phyloP scores from a whole-genome alignment of 2,329 filamentous ascomycete species.

The Myotisia sp. region DNA sequence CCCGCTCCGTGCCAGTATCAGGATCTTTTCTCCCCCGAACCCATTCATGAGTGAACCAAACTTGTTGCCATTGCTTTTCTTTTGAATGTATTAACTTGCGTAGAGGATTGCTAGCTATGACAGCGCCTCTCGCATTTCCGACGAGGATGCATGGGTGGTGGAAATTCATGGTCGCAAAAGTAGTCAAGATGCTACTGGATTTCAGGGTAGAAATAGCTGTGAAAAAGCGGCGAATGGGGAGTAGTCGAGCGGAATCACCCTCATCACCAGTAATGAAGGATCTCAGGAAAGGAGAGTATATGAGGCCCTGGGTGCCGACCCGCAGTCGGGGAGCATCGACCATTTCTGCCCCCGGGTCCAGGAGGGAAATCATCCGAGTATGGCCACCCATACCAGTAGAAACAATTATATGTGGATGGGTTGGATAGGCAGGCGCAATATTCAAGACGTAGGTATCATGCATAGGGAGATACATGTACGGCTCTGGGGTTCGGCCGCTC shows the following conservation, averaged over 20 bases:
- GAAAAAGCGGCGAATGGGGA: conserved; percentile 40
- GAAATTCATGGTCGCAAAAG: conserved; percentile 22
- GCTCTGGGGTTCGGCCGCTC: conserved; percentile 13
- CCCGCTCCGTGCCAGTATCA: conserved; percentile 9
- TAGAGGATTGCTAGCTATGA: conserved; percentile 39
- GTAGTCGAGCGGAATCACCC: conserved; percentile 36
- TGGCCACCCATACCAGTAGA: conserved; percentile 43
- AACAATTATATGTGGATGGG: conserved; percentile 38
- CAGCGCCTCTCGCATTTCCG: conserved; percentile 39
- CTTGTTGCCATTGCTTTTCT: conserved; percentile 38
- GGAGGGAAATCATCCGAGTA: conserved; percentile 40
- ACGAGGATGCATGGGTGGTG: conserved; percentile 42
- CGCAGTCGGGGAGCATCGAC: conserved; percentile 36
- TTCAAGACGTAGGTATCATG: conserved; percentile 28
- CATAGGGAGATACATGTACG: conserved; percentile 25
- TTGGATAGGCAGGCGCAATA: conserved; percentile 38
- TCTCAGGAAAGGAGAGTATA: conserved; percentile 43
- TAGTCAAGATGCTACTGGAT: conserved; percentile 25
- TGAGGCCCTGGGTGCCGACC: conserved; percentile 34
- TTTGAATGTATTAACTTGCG: conserved; percentile 38
- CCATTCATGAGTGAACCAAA: conserved; percentile 47
- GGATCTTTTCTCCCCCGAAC: conserved; percentile 14
- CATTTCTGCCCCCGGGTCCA: conserved; percentile 33
- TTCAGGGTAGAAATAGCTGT: conserved; percentile 35
- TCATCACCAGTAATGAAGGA: conserved; percentile 43